Percentiles rank a stretch among this genome's conserved stretches.
Evolutionary conservation across 2,329 filamentous ascomycete genomes (phyloP).

Genomic region (Ceratocystis colombiana): DNA sequence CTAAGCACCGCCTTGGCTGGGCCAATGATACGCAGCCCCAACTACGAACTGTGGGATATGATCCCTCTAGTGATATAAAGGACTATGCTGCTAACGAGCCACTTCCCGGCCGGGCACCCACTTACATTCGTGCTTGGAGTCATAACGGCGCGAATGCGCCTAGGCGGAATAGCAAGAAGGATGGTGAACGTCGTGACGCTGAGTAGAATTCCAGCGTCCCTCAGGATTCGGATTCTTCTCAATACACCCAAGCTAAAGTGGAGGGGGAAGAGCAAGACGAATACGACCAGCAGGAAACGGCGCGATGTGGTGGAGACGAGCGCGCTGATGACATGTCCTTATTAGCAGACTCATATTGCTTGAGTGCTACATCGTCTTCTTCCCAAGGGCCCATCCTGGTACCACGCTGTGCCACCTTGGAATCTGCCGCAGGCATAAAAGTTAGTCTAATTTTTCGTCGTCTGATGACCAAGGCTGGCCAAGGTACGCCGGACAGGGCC

Average conservation of each 20-base stretch:
- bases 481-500: background rate
- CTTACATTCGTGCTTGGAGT: conserved; percentile 49
- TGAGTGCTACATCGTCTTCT: conserved; percentile 9
- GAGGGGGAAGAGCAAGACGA: background rate
- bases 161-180: conserved; percentile 21
- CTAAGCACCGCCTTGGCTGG: conserved; percentile 42
- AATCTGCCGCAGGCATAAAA: conserved; percentile 9
- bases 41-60: conserved; percentile 49
- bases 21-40: conserved; percentile 43
- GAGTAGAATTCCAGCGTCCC: conserved; percentile 26
- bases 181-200: conserved; percentile 25
- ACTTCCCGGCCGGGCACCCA: conserved; percentile 46
- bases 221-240: conserved; percentile 14
- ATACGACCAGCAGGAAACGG: background rate
- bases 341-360: conserved; percentile 14
- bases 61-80: conserved; percentile 46
- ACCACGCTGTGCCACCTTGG: background rate
- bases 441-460: conserved; percentile 19
- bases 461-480: conserved; percentile 6
- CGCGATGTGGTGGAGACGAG: background rate
- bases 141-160: conserved; percentile 29
- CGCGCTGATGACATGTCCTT: background rate
- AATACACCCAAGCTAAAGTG: background rate
- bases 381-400: conserved; percentile 9
- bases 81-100: conserved; percentile 47